Evolutionary conservation across 495 filamentous ascomycete genomes (phyloP).

Genomic region (Aspergillus funiculosus): DNA sequence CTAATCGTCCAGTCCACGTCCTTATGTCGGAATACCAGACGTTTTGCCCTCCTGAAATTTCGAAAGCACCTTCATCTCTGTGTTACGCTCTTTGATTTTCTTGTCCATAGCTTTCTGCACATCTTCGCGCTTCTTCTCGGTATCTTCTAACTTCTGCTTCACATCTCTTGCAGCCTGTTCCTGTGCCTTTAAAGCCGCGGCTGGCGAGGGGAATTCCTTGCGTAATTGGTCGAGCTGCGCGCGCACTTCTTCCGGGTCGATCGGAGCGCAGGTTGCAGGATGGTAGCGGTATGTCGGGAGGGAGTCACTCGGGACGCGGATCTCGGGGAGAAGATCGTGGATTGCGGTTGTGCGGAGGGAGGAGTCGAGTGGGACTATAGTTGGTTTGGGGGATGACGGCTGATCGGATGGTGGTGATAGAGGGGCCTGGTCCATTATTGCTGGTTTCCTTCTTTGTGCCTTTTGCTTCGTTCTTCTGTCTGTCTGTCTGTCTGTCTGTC

Average conservation of each 20-base stretch:
- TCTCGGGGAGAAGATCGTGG: constrained; percentile 36
- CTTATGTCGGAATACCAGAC: constrained; percentile 31
- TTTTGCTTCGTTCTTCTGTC: too few species aligned
- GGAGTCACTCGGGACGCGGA: constrained; percentile 33
- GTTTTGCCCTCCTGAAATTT: constrained; percentile 41
- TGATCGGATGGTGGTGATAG: constrained; percentile 35
- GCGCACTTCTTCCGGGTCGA: constrained; percentile 27
- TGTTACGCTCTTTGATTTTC: constrained; percentile 42
- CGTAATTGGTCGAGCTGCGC: constrained; percentile 34
- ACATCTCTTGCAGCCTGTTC: constrained; percentile 37
- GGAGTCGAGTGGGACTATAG: constrained; percentile 31
- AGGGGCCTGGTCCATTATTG: constrained; percentile 25
- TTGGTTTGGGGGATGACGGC: constrained; percentile 10
- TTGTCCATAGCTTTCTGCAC: constrained; percentile 42
- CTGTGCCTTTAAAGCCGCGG: constrained; percentile 36
- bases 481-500: too few species aligned
- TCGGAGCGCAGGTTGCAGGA: constrained; percentile 37
- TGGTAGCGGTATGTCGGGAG: constrained; percentile 33
- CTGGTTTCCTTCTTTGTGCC: not conserved
- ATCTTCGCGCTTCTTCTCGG: constrained; percentile 37
- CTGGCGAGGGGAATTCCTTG: constrained; percentile 33
- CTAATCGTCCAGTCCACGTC: not conserved
- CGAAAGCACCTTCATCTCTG: constrained; percentile 41
- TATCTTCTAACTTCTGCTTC: constrained; percentile 35
- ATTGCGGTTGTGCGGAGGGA: constrained; percentile 38